These are phyloP conservation scores for Salicornia ramosissima DNA, from an alignment of 148 eudicot genomes.

Conservation along the genomic window DNA sequence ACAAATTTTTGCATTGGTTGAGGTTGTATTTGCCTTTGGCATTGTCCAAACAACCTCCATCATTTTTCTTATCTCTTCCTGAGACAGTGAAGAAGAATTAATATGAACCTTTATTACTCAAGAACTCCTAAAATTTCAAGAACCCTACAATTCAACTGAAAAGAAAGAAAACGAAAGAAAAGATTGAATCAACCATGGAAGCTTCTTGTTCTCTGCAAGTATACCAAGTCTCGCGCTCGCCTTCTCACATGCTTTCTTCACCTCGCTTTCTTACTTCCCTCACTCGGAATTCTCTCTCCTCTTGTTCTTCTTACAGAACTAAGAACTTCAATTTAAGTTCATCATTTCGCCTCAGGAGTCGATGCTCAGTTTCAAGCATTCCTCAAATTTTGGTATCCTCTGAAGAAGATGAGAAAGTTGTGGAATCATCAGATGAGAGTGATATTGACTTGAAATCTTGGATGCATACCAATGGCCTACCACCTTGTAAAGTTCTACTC, in stretches of 20 bases:
- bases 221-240: not conserved
- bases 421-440: conserved; percentile 15
- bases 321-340: not conserved
- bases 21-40: too few relatives aligned
- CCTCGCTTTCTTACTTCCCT: conserved; percentile 26
- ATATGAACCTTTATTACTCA: too few relatives aligned
- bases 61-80: too few relatives aligned
- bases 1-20: too few relatives aligned
- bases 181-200: not conserved
- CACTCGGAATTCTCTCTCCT: conserved; percentile 26
- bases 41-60: too few relatives aligned
- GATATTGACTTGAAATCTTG: conserved; percentile 65
- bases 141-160: too few relatives aligned
- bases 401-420: conserved; percentile 27
- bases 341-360: conserved; percentile 19
- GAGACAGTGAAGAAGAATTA: too few relatives aligned
- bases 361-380: conserved; percentile 35
- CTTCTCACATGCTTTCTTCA: conserved; percentile 21
- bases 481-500: conserved; percentile 68
- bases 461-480: conserved; percentile 83
- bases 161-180: too few relatives aligned
- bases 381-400: conserved; percentile 35
- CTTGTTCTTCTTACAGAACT: not conserved
- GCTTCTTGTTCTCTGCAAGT: conserved; percentile 8
- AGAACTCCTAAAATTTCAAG: too few relatives aligned